phyloP scores from a whole-genome alignment of 108 stramenopile species.

The Nitzschia palea region DNA sequence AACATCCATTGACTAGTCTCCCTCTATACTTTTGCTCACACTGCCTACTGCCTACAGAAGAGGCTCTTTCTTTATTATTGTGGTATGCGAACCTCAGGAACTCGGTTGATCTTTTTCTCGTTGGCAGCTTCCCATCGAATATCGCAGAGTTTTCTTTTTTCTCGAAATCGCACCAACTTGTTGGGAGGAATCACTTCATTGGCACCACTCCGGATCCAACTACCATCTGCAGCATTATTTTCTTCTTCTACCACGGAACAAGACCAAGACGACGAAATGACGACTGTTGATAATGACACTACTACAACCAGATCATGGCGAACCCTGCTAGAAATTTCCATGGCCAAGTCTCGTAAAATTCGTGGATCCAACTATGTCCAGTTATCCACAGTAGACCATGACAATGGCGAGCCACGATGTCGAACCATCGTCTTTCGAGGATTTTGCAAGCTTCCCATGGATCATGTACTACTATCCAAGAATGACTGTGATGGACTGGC shows the following conservation, averaged over 20 bases:
- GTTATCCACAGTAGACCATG: constrained; percentile 63
- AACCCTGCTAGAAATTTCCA: constrained; percentile 65
- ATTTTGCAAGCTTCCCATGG: constrained; percentile 40
- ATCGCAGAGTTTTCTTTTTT: neutral
- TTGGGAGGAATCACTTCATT: too few species aligned
- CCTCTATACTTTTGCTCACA: too few species aligned
- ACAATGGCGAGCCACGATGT: constrained; percentile 66
- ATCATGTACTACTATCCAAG: constrained; percentile 33
- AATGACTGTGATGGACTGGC: constrained; percentile 1
- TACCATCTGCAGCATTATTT: neutral
- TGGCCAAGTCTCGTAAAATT: constrained; percentile 75
- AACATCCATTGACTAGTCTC: too few species aligned
- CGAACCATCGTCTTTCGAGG: constrained; percentile 83
- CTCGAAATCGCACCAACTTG: too few species aligned
- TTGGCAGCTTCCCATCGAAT: neutral
- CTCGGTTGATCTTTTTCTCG: neutral
- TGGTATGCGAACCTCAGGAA: neutral
- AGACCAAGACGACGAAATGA: neutral
- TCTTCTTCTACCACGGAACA: neutral
- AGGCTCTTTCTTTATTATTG: neutral
- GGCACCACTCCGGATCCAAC: too few species aligned
- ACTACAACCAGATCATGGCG: constrained; percentile 44
- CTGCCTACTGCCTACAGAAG: too few species aligned
- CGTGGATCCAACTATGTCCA: constrained; percentile 91
- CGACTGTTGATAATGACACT: neutral